Conservation (phyloP, 2,329 filamentous ascomycete genomes). For the Trichoderma harzianum region DNA sequence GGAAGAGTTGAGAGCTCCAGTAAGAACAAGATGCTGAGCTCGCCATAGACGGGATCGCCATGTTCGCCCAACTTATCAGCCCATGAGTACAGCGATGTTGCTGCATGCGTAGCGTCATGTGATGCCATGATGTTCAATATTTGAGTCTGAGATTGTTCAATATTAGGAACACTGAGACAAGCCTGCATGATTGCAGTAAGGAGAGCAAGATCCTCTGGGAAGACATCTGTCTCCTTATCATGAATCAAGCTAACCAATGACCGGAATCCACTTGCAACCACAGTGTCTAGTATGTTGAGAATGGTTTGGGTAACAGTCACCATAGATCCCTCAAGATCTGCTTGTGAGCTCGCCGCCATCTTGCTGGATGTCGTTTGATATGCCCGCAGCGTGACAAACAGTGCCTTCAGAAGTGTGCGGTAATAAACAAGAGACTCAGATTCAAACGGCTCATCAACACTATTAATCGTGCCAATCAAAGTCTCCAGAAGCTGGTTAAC, state of each 20-base stretch:
- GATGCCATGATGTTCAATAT: constrained; percentile 67
- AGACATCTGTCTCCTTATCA: constrained; percentile 57
- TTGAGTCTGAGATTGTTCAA: constrained; percentile 67
- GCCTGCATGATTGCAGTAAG: constrained; percentile 86
- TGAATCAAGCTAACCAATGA: constrained; percentile 79
- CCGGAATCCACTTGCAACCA: constrained; percentile 79
- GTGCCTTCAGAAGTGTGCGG: constrained; percentile 74
- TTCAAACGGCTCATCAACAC: constrained; percentile 52
- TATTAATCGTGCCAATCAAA: constrained; percentile 51
- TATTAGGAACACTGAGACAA: constrained; percentile 72
- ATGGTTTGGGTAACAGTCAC: constrained; percentile 58
- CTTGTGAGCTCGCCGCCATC: constrained; percentile 31
- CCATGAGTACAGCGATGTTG: constrained; percentile 89
- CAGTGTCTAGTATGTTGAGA: constrained; percentile 73
- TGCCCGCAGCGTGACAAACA: constrained; percentile 77
- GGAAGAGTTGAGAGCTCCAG: constrained; percentile 82
- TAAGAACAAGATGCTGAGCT: constrained; percentile 84
- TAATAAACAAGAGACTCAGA: constrained; percentile 65
- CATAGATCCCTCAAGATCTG: constrained; percentile 33
- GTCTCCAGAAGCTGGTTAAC: constrained; percentile 50
- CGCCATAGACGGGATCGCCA: constrained; percentile 86
- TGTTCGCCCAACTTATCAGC: constrained; percentile 75
- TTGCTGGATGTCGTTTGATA: constrained; percentile 44
- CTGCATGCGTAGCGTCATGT: constrained; percentile 74
- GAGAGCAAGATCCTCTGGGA: constrained; percentile 80